These are phyloP conservation scores for Pythium sp. DNA, from an alignment of 352 stramenopile genomes.

Conservation along the genomic window DNA sequence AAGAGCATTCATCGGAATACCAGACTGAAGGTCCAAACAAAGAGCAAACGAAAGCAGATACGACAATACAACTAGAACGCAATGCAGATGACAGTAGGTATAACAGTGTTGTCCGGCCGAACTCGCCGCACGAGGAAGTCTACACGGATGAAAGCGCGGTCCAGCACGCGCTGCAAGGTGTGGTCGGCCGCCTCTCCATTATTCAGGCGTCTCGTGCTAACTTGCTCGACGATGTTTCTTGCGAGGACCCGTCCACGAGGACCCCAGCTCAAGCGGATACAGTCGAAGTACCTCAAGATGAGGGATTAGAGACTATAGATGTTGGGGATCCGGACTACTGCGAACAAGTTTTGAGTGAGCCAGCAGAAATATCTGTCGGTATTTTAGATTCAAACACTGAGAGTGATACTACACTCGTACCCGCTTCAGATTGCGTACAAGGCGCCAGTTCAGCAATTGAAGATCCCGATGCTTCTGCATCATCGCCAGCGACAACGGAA, in stretches of 20 bases:
- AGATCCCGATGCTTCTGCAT: not conserved
- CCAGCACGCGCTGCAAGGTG: not conserved
- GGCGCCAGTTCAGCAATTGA: not conserved
- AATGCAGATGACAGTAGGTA: not conserved
- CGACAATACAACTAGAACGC: not conserved
- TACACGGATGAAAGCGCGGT: constrained; percentile 6
- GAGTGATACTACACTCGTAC: not conserved
- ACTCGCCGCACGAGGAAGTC: constrained; percentile 9
- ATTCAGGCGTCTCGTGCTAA: not conserved
- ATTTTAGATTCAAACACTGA: not conserved
- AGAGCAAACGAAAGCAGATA: not conserved
- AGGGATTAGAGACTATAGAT: not conserved
- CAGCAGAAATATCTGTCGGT: not conserved
- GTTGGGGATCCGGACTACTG: not conserved
- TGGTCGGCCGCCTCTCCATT: not conserved
- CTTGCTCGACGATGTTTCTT: not conserved
- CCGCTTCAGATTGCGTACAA: not conserved
- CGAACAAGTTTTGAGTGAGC: not conserved
- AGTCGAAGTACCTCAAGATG: too few species aligned
- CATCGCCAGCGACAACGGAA: not conserved
- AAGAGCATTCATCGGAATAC: not conserved
- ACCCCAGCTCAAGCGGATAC: not conserved
- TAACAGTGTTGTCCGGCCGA: not conserved
- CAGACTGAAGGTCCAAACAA: not conserved
- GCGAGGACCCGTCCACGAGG: not conserved